phyloP scores from a whole-genome alignment of 2,329 filamentous ascomycete genomes.

The Xylariales sp. region DNA sequence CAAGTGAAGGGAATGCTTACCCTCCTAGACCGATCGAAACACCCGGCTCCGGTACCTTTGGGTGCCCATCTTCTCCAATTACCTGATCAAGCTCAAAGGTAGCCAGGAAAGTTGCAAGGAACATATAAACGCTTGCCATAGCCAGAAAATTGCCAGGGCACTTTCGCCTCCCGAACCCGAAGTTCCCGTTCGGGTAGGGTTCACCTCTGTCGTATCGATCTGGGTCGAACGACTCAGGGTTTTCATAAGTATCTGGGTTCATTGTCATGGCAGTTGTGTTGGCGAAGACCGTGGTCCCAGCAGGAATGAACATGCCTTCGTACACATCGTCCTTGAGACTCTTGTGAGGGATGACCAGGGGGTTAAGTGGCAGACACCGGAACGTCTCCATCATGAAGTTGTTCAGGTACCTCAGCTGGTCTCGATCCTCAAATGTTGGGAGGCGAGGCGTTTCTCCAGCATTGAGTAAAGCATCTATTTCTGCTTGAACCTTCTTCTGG shows the following conservation, averaged over 20 bases:
- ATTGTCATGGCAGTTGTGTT: slow-evolving; percentile 41
- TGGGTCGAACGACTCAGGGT: slow-evolving; percentile 41
- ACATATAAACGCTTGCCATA: slow-evolving; percentile 36
- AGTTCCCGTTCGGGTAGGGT: slow-evolving; percentile 40
- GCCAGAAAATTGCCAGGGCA: slow-evolving; percentile 49
- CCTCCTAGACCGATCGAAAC: slow-evolving; percentile 11
- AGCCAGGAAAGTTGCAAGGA: slow-evolving; percentile 33
- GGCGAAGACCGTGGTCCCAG: slow-evolving; percentile 40
- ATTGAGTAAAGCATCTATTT: slow-evolving; percentile 21
- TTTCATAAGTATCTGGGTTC: slow-evolving; percentile 32
- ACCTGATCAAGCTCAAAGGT: slow-evolving; percentile 28
- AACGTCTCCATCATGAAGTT: slow-evolving; percentile 25
- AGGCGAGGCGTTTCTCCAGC: slow-evolving; percentile 16
- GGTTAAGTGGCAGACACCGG: slow-evolving; percentile 25
- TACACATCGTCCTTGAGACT: slow-evolving; percentile 40
- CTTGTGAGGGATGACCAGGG: slow-evolving; percentile 37
- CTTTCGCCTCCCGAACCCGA: slow-evolving; percentile 49
- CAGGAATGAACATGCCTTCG: slow-evolving; percentile 50
- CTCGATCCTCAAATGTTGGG: slow-evolving; percentile 27
- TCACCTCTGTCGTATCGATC: slow-evolving; percentile 38
- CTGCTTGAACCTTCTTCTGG: slow-evolving; percentile 7
- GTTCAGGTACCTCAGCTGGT: slow-evolving; percentile 23
- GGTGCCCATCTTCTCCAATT: slow-evolving; percentile 25
- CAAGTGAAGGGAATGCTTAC: slow-evolving; percentile 1
- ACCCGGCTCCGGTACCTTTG: slow-evolving; percentile 9